Evolutionary conservation across 208 protist species (phyloP).

Genomic region (Entamoeba dispar): DNA sequence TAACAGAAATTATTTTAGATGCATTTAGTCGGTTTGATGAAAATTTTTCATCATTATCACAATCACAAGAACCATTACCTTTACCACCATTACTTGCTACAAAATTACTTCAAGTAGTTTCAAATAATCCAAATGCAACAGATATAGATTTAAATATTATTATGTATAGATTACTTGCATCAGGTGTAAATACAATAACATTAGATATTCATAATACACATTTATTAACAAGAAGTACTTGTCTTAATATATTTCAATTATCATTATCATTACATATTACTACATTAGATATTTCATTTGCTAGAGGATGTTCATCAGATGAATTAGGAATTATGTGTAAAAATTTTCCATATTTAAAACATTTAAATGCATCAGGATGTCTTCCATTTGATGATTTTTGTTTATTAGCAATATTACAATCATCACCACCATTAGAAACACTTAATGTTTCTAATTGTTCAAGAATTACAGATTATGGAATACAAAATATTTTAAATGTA

Average conservation of each 20-base stretch:
- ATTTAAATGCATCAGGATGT: not conserved
- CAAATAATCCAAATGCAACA: not conserved
- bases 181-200: not conserved
- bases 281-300: not conserved
- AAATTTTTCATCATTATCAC: not conserved
- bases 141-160: not conserved
- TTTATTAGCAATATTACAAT: not conserved
- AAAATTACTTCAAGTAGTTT: not conserved
- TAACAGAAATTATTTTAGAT: not conserved
- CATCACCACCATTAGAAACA: not conserved
- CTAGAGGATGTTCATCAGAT: not conserved
- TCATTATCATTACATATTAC: not conserved
- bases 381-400: not conserved
- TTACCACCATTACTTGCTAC: not conserved
- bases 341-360: not conserved
- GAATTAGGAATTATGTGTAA: not conserved
- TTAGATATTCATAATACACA: not conserved
- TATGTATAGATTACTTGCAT: not conserved
- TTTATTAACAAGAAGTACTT: not conserved
- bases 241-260: not conserved
- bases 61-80: not conserved
- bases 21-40: not conserved
- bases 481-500: not conserved
- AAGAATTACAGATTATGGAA: not conserved
- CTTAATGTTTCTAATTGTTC: not conserved